Base-by-base conservation (phyloP, 306 rosid species). In the Hylodesmum podocarpum region DNA sequence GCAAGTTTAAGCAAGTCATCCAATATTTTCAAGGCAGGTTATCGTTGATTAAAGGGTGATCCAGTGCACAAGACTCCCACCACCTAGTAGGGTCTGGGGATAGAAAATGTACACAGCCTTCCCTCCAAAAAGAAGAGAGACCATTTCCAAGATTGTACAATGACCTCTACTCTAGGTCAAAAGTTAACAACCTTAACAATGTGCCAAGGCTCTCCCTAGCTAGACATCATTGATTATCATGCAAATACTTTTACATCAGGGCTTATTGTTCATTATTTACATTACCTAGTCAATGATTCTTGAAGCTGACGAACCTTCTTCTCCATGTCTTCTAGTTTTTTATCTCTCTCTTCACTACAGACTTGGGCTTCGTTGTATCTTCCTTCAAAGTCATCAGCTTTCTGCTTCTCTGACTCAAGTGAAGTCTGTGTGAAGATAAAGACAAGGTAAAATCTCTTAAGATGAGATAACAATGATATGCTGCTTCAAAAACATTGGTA, bases 251-350 rank as follows among this genome's bases (percentile, higher is more conserved):
- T 44, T 25, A 75, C 39, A 78, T 53, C 72, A 75, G 58, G 53
- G 46, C 72, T 46, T 37, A 37, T 34, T 68, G 24, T 81, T 70
- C 75, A 43, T 49, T 28, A 63, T 28, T 55, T 63, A 69, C 63
- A 68, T 73, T 77, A 92, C 97, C 94, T 83, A 57, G 88, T 84
- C 84, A 89, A 75, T 70, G 91, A 86, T 84, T 93, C 96, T 73
- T 90, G 94, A 67, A 93, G 91, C 53, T 86, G 96, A 55, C 81
- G 86, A 76, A 54, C 84, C 79, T 89, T 93, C 84, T 81, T 90
- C 84, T 93, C 96, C 2, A 89, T 73, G 67, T 90, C 97, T 79
- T 87, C 96, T 75, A 91, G 76, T 72, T 84, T 94, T 80, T 83
- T 86, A 67, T 77, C 65, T 66, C 81, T 78, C 73, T 85, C 89